A percentile compares a stretch with the other conserved stretches of the same genome.
Conservation (phyloP, 78 protist species). For the Paulinella micropora region DNA sequence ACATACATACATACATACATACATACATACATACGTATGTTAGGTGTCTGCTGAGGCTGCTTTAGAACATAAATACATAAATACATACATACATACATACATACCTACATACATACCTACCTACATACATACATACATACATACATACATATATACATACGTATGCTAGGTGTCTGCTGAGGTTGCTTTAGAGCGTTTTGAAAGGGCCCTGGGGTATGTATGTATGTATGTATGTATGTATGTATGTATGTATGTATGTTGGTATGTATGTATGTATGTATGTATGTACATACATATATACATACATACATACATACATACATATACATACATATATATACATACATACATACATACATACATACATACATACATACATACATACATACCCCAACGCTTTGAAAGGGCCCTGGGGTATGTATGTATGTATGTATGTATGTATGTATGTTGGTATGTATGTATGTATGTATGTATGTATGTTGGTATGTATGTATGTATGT, state of each 20-base stretch:
- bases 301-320: not conserved
- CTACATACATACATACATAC: not conserved
- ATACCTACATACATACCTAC: not conserved
- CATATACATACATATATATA: not conserved
- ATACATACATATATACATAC: not conserved
- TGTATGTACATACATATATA: not conserved
- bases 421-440: not conserved
- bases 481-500: not conserved
- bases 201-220: too few species aligned
- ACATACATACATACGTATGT: too few species aligned
- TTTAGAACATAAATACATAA: too few species aligned
- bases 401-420: not conserved
- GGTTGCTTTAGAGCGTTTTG: too few species aligned
- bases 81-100: not conserved
- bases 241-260: not conserved
- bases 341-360: not conserved
- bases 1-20: too few species aligned
- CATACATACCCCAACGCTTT: not conserved
- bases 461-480: not conserved
- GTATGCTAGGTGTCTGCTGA: too few species aligned
- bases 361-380: not conserved
- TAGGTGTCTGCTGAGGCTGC: too few species aligned
- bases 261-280: not conserved
- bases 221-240: not conserved
- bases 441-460: not conserved